Base-by-base conservation (phyloP, 176 grass and related monocot species). In the Guadua angustifolia region DNA sequence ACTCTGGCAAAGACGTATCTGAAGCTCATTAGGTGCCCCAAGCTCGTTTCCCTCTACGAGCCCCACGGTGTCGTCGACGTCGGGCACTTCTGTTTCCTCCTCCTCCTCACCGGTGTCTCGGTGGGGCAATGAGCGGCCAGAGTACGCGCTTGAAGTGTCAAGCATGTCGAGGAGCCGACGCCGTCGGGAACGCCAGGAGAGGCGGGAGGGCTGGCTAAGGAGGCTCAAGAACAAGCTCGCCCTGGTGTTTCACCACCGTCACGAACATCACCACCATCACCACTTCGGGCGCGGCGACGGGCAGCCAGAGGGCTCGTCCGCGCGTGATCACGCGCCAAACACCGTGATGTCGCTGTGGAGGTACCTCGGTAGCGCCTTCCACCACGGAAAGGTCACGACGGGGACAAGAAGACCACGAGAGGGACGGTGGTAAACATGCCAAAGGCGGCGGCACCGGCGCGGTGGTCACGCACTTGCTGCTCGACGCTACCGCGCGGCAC, bases 181-280 rank as follows among this genome's bases (percentile, higher is more conserved):
- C n/a, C n/a, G n/a, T n/a, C n/a, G n/a, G n/a, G n/a, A n/a, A n/a
- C n/a, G n/a, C n/a, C n/a, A n/a, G n/a, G n/a, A n/a, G n/a, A 81
- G 46, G 55, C 52, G 84, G 18, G 71, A 72, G 61, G 90, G 59
- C 6, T 78, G 49, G 32, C 57, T 94, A 18, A 80, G 35, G 72
- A 67, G 25, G 78, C 10, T 97, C 40, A 94, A 87, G 87, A 29
- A 88, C 50, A 97, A 86, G 66, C 56, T 93, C 9, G 84, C 84
- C 6, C 22, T 79, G 59, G 78, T 93, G 43, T 89, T 93, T 62
- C 95, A 94, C 75, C 92, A 92, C 36, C 83, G 55, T 11, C 94
- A 94, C 6, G 74, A 92, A 16, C 94, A 90, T 7, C 88, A 89
- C n/a, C n/a, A n/a, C n/a, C n/a, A n/a, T n/a, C n/a, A n/a, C 44